Evolutionary conservation across 176 grass and related monocot genomes (phyloP), one percentile per base, ranked within the genome.

Genomic region (Tillandsia leiboldiana): DNA sequence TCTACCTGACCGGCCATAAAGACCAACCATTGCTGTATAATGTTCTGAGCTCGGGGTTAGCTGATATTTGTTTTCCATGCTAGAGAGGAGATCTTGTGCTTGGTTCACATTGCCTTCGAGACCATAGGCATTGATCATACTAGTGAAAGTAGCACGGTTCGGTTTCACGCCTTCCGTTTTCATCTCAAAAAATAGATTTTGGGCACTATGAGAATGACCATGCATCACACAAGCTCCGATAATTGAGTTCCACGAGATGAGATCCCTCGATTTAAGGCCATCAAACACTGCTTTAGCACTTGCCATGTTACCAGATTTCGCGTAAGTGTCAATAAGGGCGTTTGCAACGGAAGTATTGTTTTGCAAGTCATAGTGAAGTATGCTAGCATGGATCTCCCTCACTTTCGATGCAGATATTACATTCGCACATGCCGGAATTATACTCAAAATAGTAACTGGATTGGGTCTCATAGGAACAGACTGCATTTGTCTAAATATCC

Each of bases 181-280:
- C 84, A 91, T 91, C 72, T 69, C 51, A 80, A n/a, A 8, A 72
- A 87, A 91, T 49, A 33, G 22, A 24, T 69, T 12, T 76, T 65
- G 49, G 49, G 76, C 88, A 64, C 76, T 54, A 74, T 48, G 65
- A 77, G 84, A 85, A 82, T 58, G 71, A 53, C 84, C 82, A 82
- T 91, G 84, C 33, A 80, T 8, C 51, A 87, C 74, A 84, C 74
- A 70, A 27, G 75, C 82, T 26, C 74, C 58, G 66, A 91, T 87
- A 33, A 91, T 87, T 47, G 72, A 87, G 50, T 91, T 91, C 88
- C 82, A 91, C 50, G 88, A 79, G 66, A 91, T 91, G 51, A 82
- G 49, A 72, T 87, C 86, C 73, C 72, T 87, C 48, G 72, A 77
- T 10, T 54, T n/a, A 51, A 87, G 78, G 50, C 66, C 69, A 79